Conservation (phyloP, 1,284 basidiomycete genomes). For the Cerrena zonata region DNA sequence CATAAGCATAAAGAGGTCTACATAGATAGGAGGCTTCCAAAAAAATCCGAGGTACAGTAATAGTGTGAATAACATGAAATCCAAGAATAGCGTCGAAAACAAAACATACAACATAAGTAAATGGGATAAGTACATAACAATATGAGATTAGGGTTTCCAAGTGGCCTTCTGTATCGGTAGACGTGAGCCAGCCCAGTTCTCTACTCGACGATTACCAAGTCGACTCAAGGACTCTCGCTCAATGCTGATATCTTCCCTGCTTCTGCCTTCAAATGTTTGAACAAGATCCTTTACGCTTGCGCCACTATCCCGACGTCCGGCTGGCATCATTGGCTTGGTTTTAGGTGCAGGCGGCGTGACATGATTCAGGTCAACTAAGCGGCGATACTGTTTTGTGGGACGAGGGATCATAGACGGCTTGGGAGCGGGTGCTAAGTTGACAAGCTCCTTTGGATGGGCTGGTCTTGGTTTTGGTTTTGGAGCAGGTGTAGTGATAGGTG, state of each 20-base stretch:
- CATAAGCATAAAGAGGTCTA: too few species aligned
- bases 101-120: not conserved
- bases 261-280: conserved; percentile 51
- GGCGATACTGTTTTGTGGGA: conserved; percentile 34
- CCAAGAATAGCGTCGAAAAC: not conserved
- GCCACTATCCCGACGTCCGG: conserved; percentile 47
- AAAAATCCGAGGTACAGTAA: not conserved
- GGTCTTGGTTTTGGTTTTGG: conserved; percentile 40
- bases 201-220: conserved; percentile 5
- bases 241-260: conserved; percentile 17
- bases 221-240: conserved; percentile 13
- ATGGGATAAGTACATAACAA: not conserved
- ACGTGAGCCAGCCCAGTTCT: not conserved
- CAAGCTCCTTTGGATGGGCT: conserved; percentile 56
- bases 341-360: conserved; percentile 28
- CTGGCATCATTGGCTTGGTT: conserved; percentile 17
- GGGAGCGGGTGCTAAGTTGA: conserved; percentile 50
- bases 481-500: conserved; percentile 53
- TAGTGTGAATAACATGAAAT: not conserved
- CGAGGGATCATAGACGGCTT: conserved; percentile 42
- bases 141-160: not conserved
- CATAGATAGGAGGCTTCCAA: too few species aligned
- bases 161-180: not conserved
- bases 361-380: conserved; percentile 53
- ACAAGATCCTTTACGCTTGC: conserved; percentile 68